These are phyloP conservation scores for Zygosaccharomyces sapae DNA, from an alignment of 1,139 yeast genomes.

Conservation along the genomic window DNA sequence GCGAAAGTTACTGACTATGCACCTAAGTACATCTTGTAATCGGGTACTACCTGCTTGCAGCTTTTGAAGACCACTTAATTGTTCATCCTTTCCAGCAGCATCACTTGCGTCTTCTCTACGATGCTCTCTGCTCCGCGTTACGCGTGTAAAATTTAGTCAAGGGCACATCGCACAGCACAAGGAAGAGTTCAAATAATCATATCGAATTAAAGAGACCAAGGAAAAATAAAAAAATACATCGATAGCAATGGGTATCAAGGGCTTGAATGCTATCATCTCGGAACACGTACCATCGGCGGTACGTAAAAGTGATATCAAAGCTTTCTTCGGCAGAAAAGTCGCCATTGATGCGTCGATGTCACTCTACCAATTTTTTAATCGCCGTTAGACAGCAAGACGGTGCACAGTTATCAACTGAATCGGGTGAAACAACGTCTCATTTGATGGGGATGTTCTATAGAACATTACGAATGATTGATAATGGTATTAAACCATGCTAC, in stretches of 20 bases:
- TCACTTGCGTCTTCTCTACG: too few relatives aligned
- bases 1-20: too few relatives aligned
- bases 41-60: too few relatives aligned
- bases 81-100: too few relatives aligned
- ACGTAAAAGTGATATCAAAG: slow-evolving; percentile 73
- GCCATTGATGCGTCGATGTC: slow-evolving; percentile 90
- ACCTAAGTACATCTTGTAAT: too few relatives aligned
- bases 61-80: too few relatives aligned
- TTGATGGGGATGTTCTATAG: slow-evolving; percentile 93
- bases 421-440: slow-evolving; percentile 93
- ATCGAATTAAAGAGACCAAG: too few relatives aligned
- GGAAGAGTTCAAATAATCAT: too few relatives aligned
- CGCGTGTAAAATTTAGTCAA: too few relatives aligned
- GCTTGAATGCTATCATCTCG: slow-evolving; percentile 55
- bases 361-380: slow-evolving; percentile 81
- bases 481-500: slow-evolving; percentile 91
- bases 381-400: slow-evolving; percentile 98
- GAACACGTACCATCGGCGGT: slow-evolving; percentile 88
- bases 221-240: slow-evolving; percentile 3
- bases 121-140: too few relatives aligned
- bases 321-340: slow-evolving; percentile 87
- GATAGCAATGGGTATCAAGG: slow-evolving; percentile 68
- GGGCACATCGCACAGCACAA: too few relatives aligned
- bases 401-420: slow-evolving; percentile 80
- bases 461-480: slow-evolving; percentile 80